Conservation (phyloP, 345 rosid species). For the Heritiera littoralis region DNA sequence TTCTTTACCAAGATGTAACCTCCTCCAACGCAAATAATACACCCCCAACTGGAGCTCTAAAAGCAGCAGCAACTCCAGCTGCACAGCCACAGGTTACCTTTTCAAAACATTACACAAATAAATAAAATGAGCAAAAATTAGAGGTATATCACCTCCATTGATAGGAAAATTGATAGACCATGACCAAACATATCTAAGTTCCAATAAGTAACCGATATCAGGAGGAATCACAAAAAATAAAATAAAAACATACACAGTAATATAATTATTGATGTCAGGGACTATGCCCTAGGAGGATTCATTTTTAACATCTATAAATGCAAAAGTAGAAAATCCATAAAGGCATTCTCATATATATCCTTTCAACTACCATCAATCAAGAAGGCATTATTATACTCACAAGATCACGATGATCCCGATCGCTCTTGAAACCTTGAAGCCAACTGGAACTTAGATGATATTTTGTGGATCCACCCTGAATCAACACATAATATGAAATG, state of each 20-base stretch:
- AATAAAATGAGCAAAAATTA: constrained; percentile 9
- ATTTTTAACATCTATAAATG: background rate
- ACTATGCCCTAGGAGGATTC: background rate
- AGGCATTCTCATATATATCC: background rate
- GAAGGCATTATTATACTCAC: constrained; percentile 41
- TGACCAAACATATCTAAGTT: background rate
- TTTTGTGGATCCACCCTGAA: constrained; percentile 92
- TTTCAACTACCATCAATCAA: background rate
- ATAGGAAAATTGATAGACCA: background rate
- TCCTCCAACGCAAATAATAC: constrained; percentile 96
- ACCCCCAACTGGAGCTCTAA: constrained; percentile 99
- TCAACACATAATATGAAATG: constrained; percentile 23
- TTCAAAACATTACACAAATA: constrained; percentile 46
- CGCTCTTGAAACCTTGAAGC: constrained; percentile 89
- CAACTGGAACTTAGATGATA: constrained; percentile 88
- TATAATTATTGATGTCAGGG: background rate
- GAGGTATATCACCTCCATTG: constrained; percentile 24
- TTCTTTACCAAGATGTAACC: constrained; percentile 87
- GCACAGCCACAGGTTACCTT: constrained; percentile 99
- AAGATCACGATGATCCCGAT: constrained; percentile 94
- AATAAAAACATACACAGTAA: background rate
- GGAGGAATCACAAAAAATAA: background rate
- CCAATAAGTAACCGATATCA: background rate
- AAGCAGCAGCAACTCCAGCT: constrained; percentile 98
- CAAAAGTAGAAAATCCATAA: background rate